Evolutionary conservation across 2,329 filamentous ascomycete species (phyloP), one percentile per base, ranked within the genome.

Genomic region (Cladophialophora psammophila): DNA sequence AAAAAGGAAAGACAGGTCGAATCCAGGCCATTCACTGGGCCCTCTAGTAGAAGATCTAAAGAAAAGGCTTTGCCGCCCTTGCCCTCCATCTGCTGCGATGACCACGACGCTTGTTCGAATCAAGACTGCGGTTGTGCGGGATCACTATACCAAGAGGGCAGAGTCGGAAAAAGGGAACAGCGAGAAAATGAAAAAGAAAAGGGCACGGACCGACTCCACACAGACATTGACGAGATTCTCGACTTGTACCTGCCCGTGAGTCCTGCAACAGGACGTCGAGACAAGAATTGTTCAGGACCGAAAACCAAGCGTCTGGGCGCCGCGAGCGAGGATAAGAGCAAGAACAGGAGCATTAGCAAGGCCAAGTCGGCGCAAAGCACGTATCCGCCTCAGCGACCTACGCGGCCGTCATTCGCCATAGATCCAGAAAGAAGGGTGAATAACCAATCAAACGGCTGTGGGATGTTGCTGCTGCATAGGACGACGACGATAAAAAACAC

Each of bases 211-310:
- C n/a, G 15, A 13, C 58, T 52, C n/a, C 2, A 12, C 3, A 50
- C 50, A 9, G 52, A 65, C 55, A 65, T 61, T 9, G 52, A 65
- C 38, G 63, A 65, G 18, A 56, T 65, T 9, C 58, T 66, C 9
- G 34, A 66, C 35, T 18, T 66, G 48, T 66, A 66, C 38, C n/a
- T 66, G 35, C 34, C 31, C 50, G n/a, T 38, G 26, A 35, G 13
- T 52, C 59, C 31, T 12, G 42, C n/a, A 6, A 18, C 57, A 15
- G 9, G 18, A 32, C 38, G 3, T 12, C 15, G 3, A 12, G 20
- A n/a, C n/a, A 5, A 26, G 26, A 26, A n/a, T 20, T 26, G 18
- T 5, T 32, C 50, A 53, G 5, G n/a, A 31, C 20, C 20, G 50
- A 42, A 42, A n/a, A 42, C 40, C 12, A 4, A 26, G 26, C 26